Percentiles rank a stretch among this genome's conserved stretches.
phyloP scores from a whole-genome alignment of 1,284 basidiomycete species.

The Malassezia sympodialis region DNA sequence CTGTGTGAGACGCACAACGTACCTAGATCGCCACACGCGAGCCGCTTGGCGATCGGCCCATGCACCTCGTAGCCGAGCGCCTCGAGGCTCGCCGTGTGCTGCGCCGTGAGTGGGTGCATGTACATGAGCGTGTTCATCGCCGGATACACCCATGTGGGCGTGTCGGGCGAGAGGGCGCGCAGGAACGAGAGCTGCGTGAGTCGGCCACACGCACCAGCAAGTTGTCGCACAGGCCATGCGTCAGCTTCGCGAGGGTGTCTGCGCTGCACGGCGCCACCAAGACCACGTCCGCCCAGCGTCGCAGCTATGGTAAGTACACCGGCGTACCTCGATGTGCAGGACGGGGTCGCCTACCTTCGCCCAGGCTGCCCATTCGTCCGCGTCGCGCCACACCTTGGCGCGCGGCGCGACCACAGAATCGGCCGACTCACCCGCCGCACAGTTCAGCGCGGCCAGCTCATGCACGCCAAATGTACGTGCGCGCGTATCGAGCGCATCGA shows the following conservation, averaged over 20 bases:
- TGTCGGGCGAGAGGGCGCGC: conserved; percentile 69
- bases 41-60: conserved; percentile 71
- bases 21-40: conserved; percentile 91
- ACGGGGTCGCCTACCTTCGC: conserved; percentile 79
- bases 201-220: conserved; percentile 58
- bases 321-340: conserved; percentile 67
- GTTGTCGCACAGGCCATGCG: conserved; percentile 78
- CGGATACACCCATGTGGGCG: conserved; percentile 78
- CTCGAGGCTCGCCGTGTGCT: conserved; percentile 66
- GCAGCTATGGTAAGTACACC: conserved; percentile 51
- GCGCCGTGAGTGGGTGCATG: conserved; percentile 77
- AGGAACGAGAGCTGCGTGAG: conserved; percentile 68
- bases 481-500: conserved; percentile 41
- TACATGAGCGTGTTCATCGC: conserved; percentile 99
- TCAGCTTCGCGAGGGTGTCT: conserved; percentile 86
- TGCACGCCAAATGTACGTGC: conserved; percentile 9
- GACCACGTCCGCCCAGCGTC: conserved; percentile 90
- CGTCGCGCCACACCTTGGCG: conserved; percentile 70
- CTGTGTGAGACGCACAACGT: conserved; percentile 7
- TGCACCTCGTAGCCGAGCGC: conserved; percentile 67
- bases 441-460: conserved; percentile 26
- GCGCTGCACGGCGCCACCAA: conserved; percentile 89
- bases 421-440: conserved; percentile 4
- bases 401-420: conserved; percentile 19
- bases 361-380: conserved; percentile 72